These are phyloP conservation scores for Melaleuca alternifolia DNA, from an alignment of 345 rosid genomes.

Conservation along the genomic window DNA sequence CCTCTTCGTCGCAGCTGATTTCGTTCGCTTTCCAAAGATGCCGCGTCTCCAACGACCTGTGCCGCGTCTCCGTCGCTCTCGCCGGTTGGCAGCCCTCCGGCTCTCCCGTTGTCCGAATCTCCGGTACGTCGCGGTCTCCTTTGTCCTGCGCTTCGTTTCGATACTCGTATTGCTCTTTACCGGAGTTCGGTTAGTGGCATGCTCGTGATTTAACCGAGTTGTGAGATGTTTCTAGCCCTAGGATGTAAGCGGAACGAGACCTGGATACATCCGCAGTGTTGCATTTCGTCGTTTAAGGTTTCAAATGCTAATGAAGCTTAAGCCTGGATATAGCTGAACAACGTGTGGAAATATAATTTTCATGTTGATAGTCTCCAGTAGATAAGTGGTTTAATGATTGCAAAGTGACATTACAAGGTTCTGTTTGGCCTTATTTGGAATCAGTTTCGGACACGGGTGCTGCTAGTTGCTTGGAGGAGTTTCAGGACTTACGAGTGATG, in stretches of 20 bases:
- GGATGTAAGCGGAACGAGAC: neutral
- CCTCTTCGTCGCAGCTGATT: conserved; percentile 36
- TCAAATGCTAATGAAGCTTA: neutral
- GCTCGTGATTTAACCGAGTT: neutral
- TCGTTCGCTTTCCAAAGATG: conserved; percentile 70
- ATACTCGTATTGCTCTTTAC: neutral
- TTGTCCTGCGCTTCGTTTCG: neutral
- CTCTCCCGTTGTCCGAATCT: conserved; percentile 30
- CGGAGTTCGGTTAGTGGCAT: neutral
- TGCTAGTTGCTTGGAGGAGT: conserved; percentile 56
- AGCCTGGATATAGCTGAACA: neutral
- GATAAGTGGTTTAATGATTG: neutral
- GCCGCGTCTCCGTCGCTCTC: conserved; percentile 59
- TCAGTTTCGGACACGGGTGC: conserved; percentile 75
- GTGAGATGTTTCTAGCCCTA: neutral
- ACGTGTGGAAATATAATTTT: neutral
- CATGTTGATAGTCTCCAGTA: neutral
- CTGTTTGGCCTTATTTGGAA: neutral
- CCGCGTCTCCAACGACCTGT: conserved; percentile 49
- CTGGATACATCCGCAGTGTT: neutral
- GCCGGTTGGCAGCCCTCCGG: conserved; percentile 11
- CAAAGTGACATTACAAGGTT: neutral
- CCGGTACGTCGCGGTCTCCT: conserved; percentile 30
- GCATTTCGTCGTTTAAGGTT: neutral
- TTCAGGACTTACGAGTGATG: conserved; percentile 27